A percentile compares a stretch with the other conserved stretches of the same genome.
Conservation (phyloP, 1,284 basidiomycete genomes). For the Stygiomarasmius scandens region DNA sequence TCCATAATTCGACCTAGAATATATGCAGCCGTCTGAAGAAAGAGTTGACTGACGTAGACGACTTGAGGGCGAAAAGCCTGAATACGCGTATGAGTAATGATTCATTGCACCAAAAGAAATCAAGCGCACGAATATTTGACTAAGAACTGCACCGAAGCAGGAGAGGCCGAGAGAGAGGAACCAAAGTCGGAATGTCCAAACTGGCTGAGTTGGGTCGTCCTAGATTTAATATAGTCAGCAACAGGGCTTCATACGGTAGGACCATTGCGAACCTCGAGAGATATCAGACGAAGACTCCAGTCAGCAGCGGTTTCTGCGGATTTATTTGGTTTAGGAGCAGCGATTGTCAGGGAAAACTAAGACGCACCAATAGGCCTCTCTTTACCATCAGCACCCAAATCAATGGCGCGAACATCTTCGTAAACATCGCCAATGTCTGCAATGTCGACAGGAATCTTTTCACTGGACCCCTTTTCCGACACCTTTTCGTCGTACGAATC, state of each 20-base stretch:
- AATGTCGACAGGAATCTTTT: not conserved
- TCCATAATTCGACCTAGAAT: slow-evolving; percentile 33
- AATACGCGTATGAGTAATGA: not conserved
- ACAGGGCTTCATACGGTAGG: slow-evolving; percentile 28
- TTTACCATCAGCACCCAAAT: slow-evolving; percentile 33
- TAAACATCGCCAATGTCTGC: slow-evolving; percentile 26
- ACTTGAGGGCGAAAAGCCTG: slow-evolving; percentile 40
- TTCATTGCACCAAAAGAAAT: not conserved
- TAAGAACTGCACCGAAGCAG: slow-evolving; percentile 48
- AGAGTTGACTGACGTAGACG: slow-evolving; percentile 47
- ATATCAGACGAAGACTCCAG: slow-evolving; percentile 15
- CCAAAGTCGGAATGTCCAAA: slow-evolving; percentile 45
- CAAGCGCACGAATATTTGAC: slow-evolving; percentile 44
- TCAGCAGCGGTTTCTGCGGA: slow-evolving; percentile 12
- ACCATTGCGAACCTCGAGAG: slow-evolving; percentile 6
- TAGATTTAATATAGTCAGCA: slow-evolving; percentile 38
- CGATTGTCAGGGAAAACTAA: not conserved
- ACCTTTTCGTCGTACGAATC: not conserved
- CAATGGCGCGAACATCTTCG: slow-evolving; percentile 33
- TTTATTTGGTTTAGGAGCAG: not conserved
- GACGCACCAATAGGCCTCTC: slow-evolving; percentile 36
- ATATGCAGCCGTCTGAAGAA: slow-evolving; percentile 46
- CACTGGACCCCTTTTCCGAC: not conserved
- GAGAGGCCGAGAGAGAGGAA: slow-evolving; percentile 47
- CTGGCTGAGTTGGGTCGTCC: slow-evolving; percentile 52